Conservation (phyloP, 2,329 filamentous ascomycete species). For the Aspergillus sp. region DNA sequence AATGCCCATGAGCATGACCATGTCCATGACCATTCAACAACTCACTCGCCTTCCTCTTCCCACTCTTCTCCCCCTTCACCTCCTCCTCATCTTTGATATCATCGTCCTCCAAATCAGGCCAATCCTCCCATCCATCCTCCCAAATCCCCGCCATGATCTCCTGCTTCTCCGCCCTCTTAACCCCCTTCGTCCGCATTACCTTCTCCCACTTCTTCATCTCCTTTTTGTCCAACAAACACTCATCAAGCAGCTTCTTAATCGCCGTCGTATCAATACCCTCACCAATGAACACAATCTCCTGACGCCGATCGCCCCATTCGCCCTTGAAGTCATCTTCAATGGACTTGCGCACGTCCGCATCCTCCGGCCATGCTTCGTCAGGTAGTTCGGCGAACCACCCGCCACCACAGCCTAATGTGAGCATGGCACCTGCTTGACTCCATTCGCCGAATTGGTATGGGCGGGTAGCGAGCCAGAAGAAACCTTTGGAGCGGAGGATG, state of each 20-base stretch:
- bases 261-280: conserved; percentile 59
- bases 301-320: conserved; percentile 68
- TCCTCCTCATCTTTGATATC: conserved; percentile 10
- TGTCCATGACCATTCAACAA: conserved; percentile 26
- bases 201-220: conserved; percentile 60
- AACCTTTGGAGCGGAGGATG: conserved; percentile 48
- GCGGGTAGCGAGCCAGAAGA: conserved; percentile 49
- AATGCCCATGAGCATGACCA: conserved; percentile 12
- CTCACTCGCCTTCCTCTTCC: conserved; percentile 31
- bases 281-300: conserved; percentile 74
- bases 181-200: conserved; percentile 51
- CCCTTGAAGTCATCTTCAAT: conserved; percentile 54
- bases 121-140: conserved; percentile 62
- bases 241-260: conserved; percentile 59
- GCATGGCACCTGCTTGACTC: conserved; percentile 49
- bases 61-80: conserved; percentile 16
- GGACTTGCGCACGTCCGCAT: conserved; percentile 50
- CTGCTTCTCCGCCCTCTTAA: conserved; percentile 44
- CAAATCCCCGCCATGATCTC: conserved; percentile 55
- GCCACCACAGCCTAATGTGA: conserved; percentile 45
- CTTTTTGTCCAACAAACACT: conserved; percentile 61
- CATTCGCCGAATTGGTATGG: conserved; percentile 48
- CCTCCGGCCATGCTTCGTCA: conserved; percentile 54
- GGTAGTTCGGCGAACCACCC: conserved; percentile 63
- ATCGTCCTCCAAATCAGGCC: conserved; percentile 43